Conservation (phyloP, 306 rosid genomes). For the Erythrophleum fordii region DNA sequence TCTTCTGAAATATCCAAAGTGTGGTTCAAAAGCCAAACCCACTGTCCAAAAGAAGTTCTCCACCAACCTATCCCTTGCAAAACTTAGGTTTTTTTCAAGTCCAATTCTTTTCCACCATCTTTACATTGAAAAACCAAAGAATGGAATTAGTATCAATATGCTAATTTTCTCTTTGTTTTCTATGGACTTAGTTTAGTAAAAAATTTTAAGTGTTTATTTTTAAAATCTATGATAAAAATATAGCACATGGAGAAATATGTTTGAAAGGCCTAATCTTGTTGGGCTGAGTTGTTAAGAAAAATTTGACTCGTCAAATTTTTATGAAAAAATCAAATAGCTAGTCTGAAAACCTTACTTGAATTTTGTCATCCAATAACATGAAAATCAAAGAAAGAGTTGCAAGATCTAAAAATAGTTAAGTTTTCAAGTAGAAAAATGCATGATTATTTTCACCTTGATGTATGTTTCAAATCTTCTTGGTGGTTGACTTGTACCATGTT, state of each 20-base stretch:
- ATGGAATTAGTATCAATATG: neutral
- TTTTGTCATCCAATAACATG: too few relatives aligned
- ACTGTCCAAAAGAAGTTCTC: neutral
- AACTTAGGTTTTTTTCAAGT: neutral
- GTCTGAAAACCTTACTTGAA: neutral
- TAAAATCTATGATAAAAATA: too few relatives aligned
- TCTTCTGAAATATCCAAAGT: conserved; percentile 14
- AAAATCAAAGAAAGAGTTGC: neutral
- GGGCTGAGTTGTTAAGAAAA: neutral
- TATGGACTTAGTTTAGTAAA: neutral
- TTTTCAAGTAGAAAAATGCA: too few relatives aligned
- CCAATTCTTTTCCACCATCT: neutral
- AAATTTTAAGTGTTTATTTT: too few relatives aligned
- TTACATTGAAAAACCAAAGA: neutral
- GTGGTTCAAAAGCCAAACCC: neutral
- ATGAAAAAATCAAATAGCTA: too few relatives aligned
- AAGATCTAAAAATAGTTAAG: neutral
- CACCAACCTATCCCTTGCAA: neutral
- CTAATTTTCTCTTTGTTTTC: neutral
- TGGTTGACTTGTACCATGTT: conserved; percentile 13
- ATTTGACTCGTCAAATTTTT: too few relatives aligned
- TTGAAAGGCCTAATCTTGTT: neutral
- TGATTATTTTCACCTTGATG: neutral
- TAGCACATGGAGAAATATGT: too few relatives aligned
- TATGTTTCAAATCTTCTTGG: neutral